These are phyloP conservation scores for Alternaria ventricosa DNA, from an alignment of 2,329 filamentous ascomycete species.

Conservation along the genomic window DNA sequence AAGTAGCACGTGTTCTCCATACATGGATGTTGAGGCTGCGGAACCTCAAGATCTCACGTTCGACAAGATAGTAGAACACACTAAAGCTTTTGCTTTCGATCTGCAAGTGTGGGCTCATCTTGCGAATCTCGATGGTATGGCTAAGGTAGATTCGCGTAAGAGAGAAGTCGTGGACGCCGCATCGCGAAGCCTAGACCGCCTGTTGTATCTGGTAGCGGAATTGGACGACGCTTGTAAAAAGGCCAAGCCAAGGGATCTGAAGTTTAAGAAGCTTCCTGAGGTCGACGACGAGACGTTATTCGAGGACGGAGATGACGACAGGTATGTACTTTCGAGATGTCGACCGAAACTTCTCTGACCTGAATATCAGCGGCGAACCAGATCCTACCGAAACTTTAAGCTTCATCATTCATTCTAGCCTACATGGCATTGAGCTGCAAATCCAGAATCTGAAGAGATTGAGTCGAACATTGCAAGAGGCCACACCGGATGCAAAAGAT, in stretches of 20 bases:
- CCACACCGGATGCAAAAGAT: conserved; percentile 22
- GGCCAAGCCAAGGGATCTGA: conserved; percentile 32
- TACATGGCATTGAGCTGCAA: conserved; percentile 33
- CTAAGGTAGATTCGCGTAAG: conserved; percentile 19
- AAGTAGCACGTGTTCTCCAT: conserved; percentile 20
- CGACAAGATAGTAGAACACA: conserved; percentile 28
- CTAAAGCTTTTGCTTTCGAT: conserved; percentile 31
- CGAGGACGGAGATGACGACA: conserved; percentile 10
- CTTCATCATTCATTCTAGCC: conserved; percentile 26
- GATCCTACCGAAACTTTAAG: conserved; percentile 27
- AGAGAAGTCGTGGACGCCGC: conserved; percentile 22
- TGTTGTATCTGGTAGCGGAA: conserved; percentile 15
- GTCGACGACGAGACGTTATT: conserved; percentile 18
- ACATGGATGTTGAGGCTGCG: conserved; percentile 28
- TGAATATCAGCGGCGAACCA: conserved; percentile 5
- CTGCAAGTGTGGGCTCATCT: conserved; percentile 31
- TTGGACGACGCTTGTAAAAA: conserved; percentile 19
- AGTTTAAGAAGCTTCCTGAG: conserved; percentile 14
- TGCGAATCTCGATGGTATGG: conserved; percentile 24
- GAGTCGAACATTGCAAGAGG: conserved; percentile 34
- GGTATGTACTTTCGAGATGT: conserved; percentile 6
- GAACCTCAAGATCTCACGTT: conserved; percentile 34
- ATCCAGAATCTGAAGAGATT: conserved; percentile 31
- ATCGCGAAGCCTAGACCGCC: conserved; percentile 21
- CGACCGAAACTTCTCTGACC: neutral